Evolutionary conservation across 306 rosid species (phyloP), one percentile per base, ranked within the genome.

Genomic region (Lathyrus oleraceus): DNA sequence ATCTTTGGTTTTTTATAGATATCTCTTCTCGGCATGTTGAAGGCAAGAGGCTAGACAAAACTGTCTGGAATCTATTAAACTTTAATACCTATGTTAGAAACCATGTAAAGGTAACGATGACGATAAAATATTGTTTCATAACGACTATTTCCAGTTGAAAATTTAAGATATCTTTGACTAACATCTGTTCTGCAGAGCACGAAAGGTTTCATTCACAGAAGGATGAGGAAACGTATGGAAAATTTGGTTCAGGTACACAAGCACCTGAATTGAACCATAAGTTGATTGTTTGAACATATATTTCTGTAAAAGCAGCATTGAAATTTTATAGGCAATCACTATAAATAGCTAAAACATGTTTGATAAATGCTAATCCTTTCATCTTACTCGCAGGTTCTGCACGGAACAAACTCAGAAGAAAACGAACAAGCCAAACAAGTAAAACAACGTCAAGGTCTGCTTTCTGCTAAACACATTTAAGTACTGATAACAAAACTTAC

Each of bases 61-160:
- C 87, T 5, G 87, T 88, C 30, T 94, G 97, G 97, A 85, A 89
- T 83, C 84, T 88, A 75, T 53, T 91, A 83, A 84, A 88, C 65
- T 94, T 94, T 68, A 78, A 84, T 78, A 81, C 95, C 72, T 87
- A 73, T 58, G 92, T 91, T 42, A 84, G 84, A 68, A 78, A 81
- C 77, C 92, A 91, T 57, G 89, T 88, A 17, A 91, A 88, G 95
- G 98, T 88, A 88, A 76, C 10, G 36, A 76, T 8, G 36, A 23
- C n/a, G 45, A 9, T 48, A 17, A n/a, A 21, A 17, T 5, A 28
- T 65, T 21, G 17, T n/a, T 76, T 39, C 54, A 16, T 51, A 36
- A 75, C 28, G 49, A 54, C 21, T 20, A 30, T 6, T 14, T 12
- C 13, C 17, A 1, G 59, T 58, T 67, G 57, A 57, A 57, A 74